Evolutionary conservation across 2,329 filamentous ascomycete genomes (phyloP).

Genomic region (Beauveria brongniartii): DNA sequence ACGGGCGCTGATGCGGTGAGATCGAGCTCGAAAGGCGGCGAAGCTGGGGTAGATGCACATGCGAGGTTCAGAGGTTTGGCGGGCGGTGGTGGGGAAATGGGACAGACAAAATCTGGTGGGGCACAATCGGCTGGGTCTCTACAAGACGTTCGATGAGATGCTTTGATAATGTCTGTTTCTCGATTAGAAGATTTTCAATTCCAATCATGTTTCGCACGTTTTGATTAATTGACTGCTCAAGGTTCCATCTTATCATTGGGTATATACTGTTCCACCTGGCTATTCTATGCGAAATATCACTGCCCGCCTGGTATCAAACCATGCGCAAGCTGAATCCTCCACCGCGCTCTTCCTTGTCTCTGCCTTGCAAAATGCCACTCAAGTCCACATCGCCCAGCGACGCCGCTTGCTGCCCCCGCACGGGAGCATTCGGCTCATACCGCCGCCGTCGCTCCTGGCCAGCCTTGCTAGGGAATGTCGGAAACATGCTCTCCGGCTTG

Average conservation of each 20-base stretch:
- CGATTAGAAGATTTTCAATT: neutral
- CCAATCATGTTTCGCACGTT: too few species aligned
- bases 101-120: neutral
- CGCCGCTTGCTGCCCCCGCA: constrained; percentile 59
- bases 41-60: constrained; percentile 4
- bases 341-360: constrained; percentile 56
- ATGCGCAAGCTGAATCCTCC: constrained; percentile 61
- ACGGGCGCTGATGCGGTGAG: neutral
- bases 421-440: constrained; percentile 72
- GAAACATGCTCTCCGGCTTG: constrained; percentile 87
- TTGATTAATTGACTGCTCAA: neutral
- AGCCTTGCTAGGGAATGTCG: constrained; percentile 92
- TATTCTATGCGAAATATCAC: neutral
- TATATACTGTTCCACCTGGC: neutral
- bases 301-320: constrained; percentile 23
- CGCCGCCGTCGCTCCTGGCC: constrained; percentile 75
- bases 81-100: neutral
- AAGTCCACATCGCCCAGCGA: constrained; percentile 54
- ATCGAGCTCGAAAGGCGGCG: neutral
- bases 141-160: neutral
- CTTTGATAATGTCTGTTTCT: neutral
- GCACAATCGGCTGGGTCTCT: neutral
- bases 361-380: constrained; percentile 60
- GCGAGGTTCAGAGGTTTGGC: neutral
- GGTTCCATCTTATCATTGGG: neutral